Percentiles rank a stretch among this genome's conserved stretches.
These are phyloP conservation scores for Suillus hirtellus DNA, from an alignment of 768 basidiomycete genomes.

Conservation along the genomic window DNA sequence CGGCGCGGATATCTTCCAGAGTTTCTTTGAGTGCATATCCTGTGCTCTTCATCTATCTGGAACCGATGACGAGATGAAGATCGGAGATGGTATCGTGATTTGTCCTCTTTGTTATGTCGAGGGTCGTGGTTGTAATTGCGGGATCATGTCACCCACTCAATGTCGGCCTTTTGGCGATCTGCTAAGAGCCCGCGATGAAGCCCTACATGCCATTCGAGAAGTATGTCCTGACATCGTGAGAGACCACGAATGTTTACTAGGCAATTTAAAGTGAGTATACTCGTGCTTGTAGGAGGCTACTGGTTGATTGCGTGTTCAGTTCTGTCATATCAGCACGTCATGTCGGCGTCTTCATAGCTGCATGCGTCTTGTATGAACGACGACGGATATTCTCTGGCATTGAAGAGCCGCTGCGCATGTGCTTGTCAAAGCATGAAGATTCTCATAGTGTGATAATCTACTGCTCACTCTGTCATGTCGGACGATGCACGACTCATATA, in stretches of 20 bases:
- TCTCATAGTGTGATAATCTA: slow-evolving; percentile 24
- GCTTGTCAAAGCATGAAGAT: slow-evolving; percentile 17
- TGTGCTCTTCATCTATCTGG: slow-evolving; percentile 38
- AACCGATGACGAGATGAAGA: slow-evolving; percentile 19
- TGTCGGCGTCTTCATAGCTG: slow-evolving; percentile 36
- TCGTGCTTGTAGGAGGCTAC: background rate
- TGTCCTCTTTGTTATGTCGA: slow-evolving; percentile 78
- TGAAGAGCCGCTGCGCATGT: slow-evolving; percentile 12
- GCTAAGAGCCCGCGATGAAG: slow-evolving; percentile 42
- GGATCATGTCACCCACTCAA: slow-evolving; percentile 60
- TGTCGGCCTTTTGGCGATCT: slow-evolving; percentile 51
- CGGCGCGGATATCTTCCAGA: slow-evolving; percentile 77
- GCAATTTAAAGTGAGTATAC: slow-evolving; percentile 25
- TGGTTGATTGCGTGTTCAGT: slow-evolving; percentile 21
- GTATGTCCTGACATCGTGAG: slow-evolving; percentile 15
- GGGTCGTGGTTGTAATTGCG: slow-evolving; percentile 71
- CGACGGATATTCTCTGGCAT: slow-evolving; percentile 20
- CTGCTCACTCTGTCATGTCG: slow-evolving; percentile 39
- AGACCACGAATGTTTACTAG: slow-evolving; percentile 17
- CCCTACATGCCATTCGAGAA: slow-evolving; percentile 29
- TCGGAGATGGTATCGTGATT: slow-evolving; percentile 50
- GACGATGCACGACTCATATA: slow-evolving; percentile 39
- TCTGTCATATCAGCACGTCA: slow-evolving; percentile 23
- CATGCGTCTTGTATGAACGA: slow-evolving; percentile 26
- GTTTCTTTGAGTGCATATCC: slow-evolving; percentile 68